Percentiles rank a stretch among this genome's conserved stretches.
phyloP scores from a whole-genome alignment of 805 yeast species.

The Blastobotrys robertii region DNA sequence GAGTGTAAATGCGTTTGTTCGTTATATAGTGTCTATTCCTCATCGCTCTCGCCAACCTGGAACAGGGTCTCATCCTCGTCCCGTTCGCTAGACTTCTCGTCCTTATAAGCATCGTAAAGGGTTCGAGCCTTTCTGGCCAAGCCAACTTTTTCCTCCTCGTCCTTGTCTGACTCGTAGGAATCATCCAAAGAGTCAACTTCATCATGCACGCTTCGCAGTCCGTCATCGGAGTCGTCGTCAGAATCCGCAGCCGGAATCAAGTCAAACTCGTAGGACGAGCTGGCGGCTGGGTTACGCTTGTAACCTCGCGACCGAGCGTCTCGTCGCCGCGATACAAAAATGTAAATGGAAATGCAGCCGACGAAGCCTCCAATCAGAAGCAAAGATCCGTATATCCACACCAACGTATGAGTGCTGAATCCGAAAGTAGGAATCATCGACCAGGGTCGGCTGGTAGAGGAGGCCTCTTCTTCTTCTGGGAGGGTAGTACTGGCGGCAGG shows the following conservation, averaged over 20 bases:
- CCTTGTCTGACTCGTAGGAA: constrained; percentile 5
- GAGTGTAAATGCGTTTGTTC: too few species aligned
- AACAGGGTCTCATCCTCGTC: constrained; percentile 10
- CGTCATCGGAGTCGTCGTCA: constrained; percentile 10
- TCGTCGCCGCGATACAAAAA: constrained; percentile 33
- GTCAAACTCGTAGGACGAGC: constrained; percentile 18
- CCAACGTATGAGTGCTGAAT: constrained; percentile 18
- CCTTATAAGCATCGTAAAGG: constrained; percentile 7
- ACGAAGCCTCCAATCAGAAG: constrained; percentile 37
- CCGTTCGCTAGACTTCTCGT: constrained; percentile 3
- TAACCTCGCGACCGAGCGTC: constrained; percentile 4
- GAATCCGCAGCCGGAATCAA: constrained; percentile 15
- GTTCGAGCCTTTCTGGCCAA: constrained; percentile 9
- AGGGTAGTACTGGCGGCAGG: constrained; percentile 8
- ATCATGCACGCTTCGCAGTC: constrained; percentile 1
- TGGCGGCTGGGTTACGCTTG: constrained; percentile 6
- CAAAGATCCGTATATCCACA: constrained; percentile 30
- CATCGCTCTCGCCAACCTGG: constrained; percentile 8
- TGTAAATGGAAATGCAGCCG: constrained; percentile 28
- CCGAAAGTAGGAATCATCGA: constrained; percentile 25
- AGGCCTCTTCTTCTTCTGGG: constrained; percentile 9
- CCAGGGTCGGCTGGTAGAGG: constrained; percentile 9
- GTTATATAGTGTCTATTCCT: background rate
- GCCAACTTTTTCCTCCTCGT: constrained; percentile 1
- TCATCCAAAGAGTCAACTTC: constrained; percentile 2